phyloP scores from a whole-genome alignment of 192 early-diverging fungal genomes.

The Podila horticola region DNA sequence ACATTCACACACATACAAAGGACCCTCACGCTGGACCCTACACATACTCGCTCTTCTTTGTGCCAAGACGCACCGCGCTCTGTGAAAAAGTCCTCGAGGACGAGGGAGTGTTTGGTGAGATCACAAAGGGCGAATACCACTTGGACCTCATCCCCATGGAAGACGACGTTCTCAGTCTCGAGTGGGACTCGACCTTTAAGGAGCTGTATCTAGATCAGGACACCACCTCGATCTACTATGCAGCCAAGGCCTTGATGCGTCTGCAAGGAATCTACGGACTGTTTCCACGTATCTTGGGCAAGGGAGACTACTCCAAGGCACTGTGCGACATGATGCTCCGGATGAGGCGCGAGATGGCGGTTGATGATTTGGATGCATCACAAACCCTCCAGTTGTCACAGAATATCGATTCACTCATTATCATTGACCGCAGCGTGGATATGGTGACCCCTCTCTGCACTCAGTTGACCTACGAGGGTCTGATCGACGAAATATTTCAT shows the following conservation, averaged over 20 bases:
- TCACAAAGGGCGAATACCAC: constrained; percentile 87
- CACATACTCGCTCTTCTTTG: constrained; percentile 83
- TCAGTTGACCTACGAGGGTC: constrained; percentile 96
- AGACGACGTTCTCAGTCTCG: constrained; percentile 89
- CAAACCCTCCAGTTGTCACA: constrained; percentile 68
- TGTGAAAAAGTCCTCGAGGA: constrained; percentile 97
- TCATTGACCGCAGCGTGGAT: constrained; percentile 93
- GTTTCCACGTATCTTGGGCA: constrained; percentile 91
- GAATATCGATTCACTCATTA: constrained; percentile 82
- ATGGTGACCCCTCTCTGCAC: constrained; percentile 93
- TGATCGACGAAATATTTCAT: constrained; percentile 94
- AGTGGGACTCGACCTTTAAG: constrained; percentile 83
- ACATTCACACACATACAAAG: constrained; percentile 30
- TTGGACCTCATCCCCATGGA: constrained; percentile 94
- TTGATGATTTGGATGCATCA: constrained; percentile 59
- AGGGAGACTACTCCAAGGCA: constrained; percentile 85
- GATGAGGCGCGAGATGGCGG: constrained; percentile 83
- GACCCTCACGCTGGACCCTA: constrained; percentile 36
- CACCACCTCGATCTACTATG: constrained; percentile 74
- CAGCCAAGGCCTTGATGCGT: constrained; percentile 88
- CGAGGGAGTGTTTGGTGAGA: constrained; percentile 88
- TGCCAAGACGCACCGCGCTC: constrained; percentile 87
- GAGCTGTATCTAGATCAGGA: constrained; percentile 89
- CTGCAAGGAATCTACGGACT: constrained; percentile 88
- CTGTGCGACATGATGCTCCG: constrained; percentile 82